A percentile compares a stretch with the other conserved stretches of the same genome.
phyloP scores from a whole-genome alignment of 129 eudicot genomes.

The Arctium minus region DNA sequence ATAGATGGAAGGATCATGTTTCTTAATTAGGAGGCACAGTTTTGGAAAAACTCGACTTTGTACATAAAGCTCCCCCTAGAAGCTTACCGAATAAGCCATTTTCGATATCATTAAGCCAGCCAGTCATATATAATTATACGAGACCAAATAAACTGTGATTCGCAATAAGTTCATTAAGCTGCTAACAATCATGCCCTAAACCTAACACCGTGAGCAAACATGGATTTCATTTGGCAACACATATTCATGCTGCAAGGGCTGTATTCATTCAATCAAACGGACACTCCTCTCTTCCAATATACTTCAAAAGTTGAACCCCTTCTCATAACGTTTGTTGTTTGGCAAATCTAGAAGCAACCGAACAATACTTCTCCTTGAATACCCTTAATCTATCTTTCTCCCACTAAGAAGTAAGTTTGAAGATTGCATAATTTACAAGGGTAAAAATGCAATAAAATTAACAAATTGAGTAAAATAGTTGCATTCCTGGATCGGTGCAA shows the following conservation, averaged over 20 bases:
- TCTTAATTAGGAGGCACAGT: background rate
- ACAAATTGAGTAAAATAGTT: background rate
- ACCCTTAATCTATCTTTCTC: background rate
- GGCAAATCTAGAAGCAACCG: background rate
- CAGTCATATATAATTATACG: background rate
- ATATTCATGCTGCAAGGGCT: background rate
- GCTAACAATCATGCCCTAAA: background rate
- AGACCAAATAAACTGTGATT: background rate
- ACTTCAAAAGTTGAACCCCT: background rate
- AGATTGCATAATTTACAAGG: background rate
- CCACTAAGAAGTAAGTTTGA: background rate
- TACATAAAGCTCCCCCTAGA: background rate
- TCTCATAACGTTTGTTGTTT: constrained; percentile 1
- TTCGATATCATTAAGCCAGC: background rate
- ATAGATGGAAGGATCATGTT: too few relatives aligned
- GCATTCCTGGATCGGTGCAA: background rate
- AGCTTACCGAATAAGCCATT: background rate
- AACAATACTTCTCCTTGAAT: background rate
- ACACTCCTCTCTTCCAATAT: background rate
- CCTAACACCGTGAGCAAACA: background rate
- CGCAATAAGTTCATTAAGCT: background rate
- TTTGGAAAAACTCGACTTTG: background rate
- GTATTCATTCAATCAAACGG: background rate
- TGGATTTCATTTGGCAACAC: background rate
- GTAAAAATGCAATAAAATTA: background rate